Percentiles rank a stretch among this genome's conserved stretches.
Conservation (phyloP, 179 eudicot species). For the Beta corolliflora region DNA sequence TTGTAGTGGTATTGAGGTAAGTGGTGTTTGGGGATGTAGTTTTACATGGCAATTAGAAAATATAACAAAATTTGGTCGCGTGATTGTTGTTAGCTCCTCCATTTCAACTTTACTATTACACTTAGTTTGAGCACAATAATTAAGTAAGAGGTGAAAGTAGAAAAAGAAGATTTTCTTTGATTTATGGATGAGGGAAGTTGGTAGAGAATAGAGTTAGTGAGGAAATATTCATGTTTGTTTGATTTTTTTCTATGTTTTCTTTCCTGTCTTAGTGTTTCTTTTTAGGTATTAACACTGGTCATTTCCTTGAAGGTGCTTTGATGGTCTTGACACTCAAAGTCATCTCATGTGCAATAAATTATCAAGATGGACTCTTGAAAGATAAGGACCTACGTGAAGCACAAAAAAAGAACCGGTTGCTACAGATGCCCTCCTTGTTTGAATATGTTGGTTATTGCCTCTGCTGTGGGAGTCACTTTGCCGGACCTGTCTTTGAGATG, state of each 20-base stretch:
- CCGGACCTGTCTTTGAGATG: conserved; percentile 97
- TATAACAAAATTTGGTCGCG: too few species aligned
- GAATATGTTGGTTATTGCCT: conserved; percentile 93
- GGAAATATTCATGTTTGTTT: too few species aligned
- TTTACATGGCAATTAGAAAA: too few species aligned
- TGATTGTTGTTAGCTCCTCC: too few species aligned
- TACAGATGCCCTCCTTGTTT: conserved; percentile 74
- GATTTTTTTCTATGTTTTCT: not conserved
- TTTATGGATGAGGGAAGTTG: too few species aligned
- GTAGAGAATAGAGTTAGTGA: too few species aligned
- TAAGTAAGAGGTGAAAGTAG: too few species aligned
- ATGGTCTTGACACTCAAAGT: conserved; percentile 98
- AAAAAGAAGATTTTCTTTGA: too few species aligned
- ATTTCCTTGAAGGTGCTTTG: conserved; percentile 63
- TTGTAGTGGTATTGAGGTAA: too few species aligned
- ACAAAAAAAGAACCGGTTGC: conserved; percentile 81
- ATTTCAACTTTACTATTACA: too few species aligned
- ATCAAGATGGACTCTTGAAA: conserved; percentile 85
- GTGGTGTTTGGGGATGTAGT: too few species aligned
- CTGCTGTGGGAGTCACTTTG: conserved; percentile 98
- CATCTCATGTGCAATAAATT: conserved; percentile 90
- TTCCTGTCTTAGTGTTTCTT: not conserved
- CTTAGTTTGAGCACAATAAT: too few species aligned
- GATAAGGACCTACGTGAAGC: conserved; percentile 76
- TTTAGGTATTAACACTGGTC: not conserved